Base-by-base conservation (phyloP, 2,329 filamentous ascomycete genomes). In the Raffaelea albimanens region DNA sequence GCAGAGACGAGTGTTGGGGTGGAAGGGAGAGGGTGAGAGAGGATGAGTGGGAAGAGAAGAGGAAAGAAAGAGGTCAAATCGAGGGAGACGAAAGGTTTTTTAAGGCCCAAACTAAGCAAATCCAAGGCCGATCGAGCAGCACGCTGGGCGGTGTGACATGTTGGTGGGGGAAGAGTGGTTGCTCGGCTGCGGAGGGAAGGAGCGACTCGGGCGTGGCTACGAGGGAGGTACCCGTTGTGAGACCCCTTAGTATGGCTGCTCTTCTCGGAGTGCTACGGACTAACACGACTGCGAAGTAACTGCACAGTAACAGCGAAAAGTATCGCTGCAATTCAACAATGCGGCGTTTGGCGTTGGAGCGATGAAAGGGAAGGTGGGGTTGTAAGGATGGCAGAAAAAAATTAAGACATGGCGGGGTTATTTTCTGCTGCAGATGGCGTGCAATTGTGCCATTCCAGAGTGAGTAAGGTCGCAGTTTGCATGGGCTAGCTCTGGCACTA, bases 131-230 rank as follows among this genome's bases (percentile, higher is more conserved):
- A 10, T 43, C 22, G 20, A 31, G 33, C 43, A 45, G 13, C 10
- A 5, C 22, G 29, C 19, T 42, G 50, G 52, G 50, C 52, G 49
- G 50, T 54, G 52, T 50, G 45, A 23, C 33, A 47, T 44, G 46
- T 49, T 49, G 49, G 31, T 40, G 45, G 45, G 39, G 25, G 5
- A 19, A 19, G n/a, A 23, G n/a, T n/a, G n/a, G n/a, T n/a, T n/a
- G 25, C 16, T 18, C 21, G 25, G 25, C 13, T 29, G 25, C 25
- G 34, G 34, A 38, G 34, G 34, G 34, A 19, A 38, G 18, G 34
- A 38, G 18, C 13, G 34, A 19, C n/a, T n/a, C n/a, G n/a, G n/a
- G n/a, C n/a, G n/a, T n/a, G n/a, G n/a, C n/a, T n/a, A 19, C 34
- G 34, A 44, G 14, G 34, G 13, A 29, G 25, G 25, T 29, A 29